These are phyloP conservation scores for Xylariaceae sp. DNA, from an alignment of 2,329 filamentous ascomycete species.

Conservation along the genomic window DNA sequence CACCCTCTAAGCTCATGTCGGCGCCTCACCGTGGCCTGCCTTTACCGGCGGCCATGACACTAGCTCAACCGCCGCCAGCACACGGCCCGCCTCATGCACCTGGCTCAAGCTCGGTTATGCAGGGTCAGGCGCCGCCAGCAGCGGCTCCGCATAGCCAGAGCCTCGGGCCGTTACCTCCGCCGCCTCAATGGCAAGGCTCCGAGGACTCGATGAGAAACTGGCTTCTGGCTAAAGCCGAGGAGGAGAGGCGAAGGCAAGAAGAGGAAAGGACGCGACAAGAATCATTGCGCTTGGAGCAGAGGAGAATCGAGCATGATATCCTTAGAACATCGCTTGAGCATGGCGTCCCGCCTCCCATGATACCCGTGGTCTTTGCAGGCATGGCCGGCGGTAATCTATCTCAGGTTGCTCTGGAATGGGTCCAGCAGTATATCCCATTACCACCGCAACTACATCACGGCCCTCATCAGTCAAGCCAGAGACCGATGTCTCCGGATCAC, in stretches of 20 bases:
- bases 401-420: slow-evolving; percentile 59
- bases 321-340: slow-evolving; percentile 61
- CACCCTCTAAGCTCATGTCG: slow-evolving; percentile 57
- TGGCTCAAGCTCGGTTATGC: slow-evolving; percentile 28
- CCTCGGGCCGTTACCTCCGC: slow-evolving; percentile 55
- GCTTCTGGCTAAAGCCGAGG: slow-evolving; percentile 66
- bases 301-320: slow-evolving; percentile 68
- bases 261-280: slow-evolving; percentile 66
- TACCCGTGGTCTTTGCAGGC: slow-evolving; percentile 69
- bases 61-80: slow-evolving; percentile 41
- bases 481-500: slow-evolving; percentile 49
- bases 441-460: slow-evolving; percentile 45
- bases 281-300: slow-evolving; percentile 62
- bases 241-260: slow-evolving; percentile 68
- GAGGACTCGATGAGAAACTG: slow-evolving; percentile 69
- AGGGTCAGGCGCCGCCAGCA: slow-evolving; percentile 31
- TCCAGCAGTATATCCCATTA: slow-evolving; percentile 56
- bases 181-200: slow-evolving; percentile 60
- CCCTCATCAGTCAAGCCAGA: slow-evolving; percentile 48
- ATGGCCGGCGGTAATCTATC: slow-evolving; percentile 60
- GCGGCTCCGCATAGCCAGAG: slow-evolving; percentile 38
- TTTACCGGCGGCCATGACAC: slow-evolving; percentile 60
- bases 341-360: slow-evolving; percentile 67
- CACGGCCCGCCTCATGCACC: slow-evolving; percentile 29
- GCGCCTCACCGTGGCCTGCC: slow-evolving; percentile 65